A percentile compares a stretch with the other conserved stretches of the same genome.
Conservation (phyloP, 1,139 yeast genomes). For the Yamadazyma conglobata region DNA sequence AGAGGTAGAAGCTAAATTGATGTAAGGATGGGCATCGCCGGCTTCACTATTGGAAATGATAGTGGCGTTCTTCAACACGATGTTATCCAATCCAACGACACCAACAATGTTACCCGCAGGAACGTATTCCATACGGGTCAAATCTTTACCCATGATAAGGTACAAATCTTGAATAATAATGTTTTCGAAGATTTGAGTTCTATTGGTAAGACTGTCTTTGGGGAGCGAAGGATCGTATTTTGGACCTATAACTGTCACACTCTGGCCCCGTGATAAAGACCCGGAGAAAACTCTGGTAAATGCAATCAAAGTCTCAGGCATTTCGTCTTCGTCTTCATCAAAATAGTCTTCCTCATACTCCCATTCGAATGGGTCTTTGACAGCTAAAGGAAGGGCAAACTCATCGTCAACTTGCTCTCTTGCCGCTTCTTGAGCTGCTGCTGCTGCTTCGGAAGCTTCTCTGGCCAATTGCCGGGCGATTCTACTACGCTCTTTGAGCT, state of each 20-base stretch:
- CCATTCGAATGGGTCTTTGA: conserved; percentile 42
- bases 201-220: conserved; percentile 35
- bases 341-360: conserved; percentile 43
- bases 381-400: conserved; percentile 27
- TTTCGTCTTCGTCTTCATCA: conserved; percentile 41
- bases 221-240: conserved; percentile 76
- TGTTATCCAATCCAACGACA: conserved; percentile 83
- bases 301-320: conserved; percentile 68
- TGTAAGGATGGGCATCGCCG: conserved; percentile 54
- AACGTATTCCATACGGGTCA: conserved; percentile 70
- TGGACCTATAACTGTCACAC: conserved; percentile 76
- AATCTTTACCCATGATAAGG: conserved; percentile 89
- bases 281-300: conserved; percentile 91
- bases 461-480: conserved; percentile 68
- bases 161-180: conserved; percentile 63
- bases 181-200: conserved; percentile 43
- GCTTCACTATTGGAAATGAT: conserved; percentile 43
- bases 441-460: conserved; percentile 63
- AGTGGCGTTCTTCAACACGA: conserved; percentile 84
- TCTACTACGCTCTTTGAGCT: conserved; percentile 63
- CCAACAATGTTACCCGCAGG: conserved; percentile 97
- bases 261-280: conserved; percentile 68
- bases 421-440: conserved; percentile 22
- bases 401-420: conserved; percentile 27
- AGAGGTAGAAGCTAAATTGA: conserved; percentile 62